These are phyloP conservation scores for Thelephora terrestris DNA, from an alignment of 1,284 basidiomycete genomes.

Conservation along the genomic window DNA sequence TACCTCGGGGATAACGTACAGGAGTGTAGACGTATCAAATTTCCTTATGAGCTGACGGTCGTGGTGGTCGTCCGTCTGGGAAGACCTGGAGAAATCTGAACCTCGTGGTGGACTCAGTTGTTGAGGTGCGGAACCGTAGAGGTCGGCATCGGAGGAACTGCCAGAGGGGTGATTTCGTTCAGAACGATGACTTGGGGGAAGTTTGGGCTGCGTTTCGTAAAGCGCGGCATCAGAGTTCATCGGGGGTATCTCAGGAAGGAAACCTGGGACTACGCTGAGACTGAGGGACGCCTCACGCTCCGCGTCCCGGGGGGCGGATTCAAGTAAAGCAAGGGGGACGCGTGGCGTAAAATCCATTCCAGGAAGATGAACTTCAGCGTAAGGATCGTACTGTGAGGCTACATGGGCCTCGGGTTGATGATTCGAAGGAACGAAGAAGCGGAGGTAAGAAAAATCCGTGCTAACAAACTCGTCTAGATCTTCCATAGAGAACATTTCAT, in stretches of 20 bases:
- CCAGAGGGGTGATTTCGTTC: too few relatives aligned
- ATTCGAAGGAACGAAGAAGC: background rate
- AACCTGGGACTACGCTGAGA: too few relatives aligned
- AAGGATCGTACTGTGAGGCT: background rate
- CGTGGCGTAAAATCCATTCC: constrained; percentile 7
- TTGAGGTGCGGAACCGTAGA: background rate
- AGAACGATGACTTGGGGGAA: too few relatives aligned
- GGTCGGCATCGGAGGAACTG: background rate
- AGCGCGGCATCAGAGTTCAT: background rate
- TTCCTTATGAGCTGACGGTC: background rate
- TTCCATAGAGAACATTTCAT: constrained; percentile 8
- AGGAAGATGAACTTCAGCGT: background rate
- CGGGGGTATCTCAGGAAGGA: background rate
- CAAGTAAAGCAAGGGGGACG: background rate
- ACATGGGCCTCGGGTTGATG: background rate
- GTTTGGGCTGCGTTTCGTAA: background rate
- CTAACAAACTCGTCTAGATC: constrained; percentile 15
- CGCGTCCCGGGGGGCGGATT: constrained; percentile 5
- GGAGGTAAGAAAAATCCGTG: background rate
- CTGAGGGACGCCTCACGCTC: constrained; percentile 3
- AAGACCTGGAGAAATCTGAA: too few relatives aligned
- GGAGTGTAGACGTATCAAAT: background rate
- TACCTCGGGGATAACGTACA: background rate
- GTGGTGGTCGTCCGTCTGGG: too few relatives aligned
- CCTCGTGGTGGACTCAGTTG: too few relatives aligned